Base-by-base conservation (phyloP, 441 rosid species). In the Sinapis alba region DNA sequence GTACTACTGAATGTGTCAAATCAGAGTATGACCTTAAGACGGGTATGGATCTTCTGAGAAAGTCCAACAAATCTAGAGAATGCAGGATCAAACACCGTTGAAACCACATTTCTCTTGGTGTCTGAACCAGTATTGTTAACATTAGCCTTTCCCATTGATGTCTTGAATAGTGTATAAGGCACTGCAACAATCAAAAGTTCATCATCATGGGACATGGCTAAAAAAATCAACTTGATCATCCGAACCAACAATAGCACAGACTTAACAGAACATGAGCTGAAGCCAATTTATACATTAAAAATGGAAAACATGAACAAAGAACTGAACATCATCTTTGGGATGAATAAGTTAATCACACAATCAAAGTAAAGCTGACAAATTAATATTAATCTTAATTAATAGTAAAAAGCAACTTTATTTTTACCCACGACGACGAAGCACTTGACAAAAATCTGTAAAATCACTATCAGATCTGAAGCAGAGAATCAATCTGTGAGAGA, bases 21-120 rank as follows among this genome's bases (percentile, higher is more conserved):
- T 15, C 56, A 62, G 15, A 28, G 68, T 30, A 5, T 78, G 19
- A 91, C 99, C 97, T 89, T 83, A 60, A 91, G 21, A 76, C 79
- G 16, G 50, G 76, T 66, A 4, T 73, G 78, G 73, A 95, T 53
- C 66, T 79, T 74, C 45, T 79, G 82, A 74, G 82, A 70, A 28
- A 79, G 80, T 65, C 85, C 89, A 66, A 61, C 75, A 57, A 94
- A 75, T 60, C 72, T 32, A 68, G 89, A 83, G 68, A 87, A 27
- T 5, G 89, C 85, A 16, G 90, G 89, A 86, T 89, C 86, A 69
- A 89, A 81, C 64, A 77, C 85, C 73, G 77, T 85, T 30, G 68
- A 62, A 56, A 76, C 82, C 58, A 77, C 81, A 65, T 78, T 84
- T 70, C 75, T 68, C 51, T 69, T 80, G 36, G 63, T 62, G 27